Evolutionary conservation across 2,329 filamentous ascomycete genomes (phyloP), one percentile per base, ranked within the genome.

Genomic region (Ciborinia camelliae): DNA sequence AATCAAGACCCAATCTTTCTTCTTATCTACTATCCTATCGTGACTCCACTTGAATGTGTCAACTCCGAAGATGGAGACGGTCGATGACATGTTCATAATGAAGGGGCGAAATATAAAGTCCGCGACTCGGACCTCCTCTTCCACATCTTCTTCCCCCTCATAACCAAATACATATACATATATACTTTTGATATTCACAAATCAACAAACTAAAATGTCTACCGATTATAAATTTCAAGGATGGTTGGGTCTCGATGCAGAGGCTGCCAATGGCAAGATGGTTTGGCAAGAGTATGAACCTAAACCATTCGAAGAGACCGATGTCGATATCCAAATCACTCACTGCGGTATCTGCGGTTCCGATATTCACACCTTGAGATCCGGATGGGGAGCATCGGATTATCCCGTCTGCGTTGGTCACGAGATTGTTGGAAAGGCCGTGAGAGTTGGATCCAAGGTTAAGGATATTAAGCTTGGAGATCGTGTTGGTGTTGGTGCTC

Each of bases 361-460:
- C 32, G 73, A 76, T 66, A 32, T 75, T 0, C 73, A 75, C 65
- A 71, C 68, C 30, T 65, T 75, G 3, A 64, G 65, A 30, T 69
- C 68, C 23, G 72, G 73, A 18, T 75, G 73, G 69, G 63, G 58
- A 53, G 39, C 59, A 35, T 79, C 71, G 73, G 68, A 62, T 69
- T 75, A 71, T 55, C 74, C 73, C 12, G 69, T 77, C 65, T 77
- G 77, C n/a, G 77, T 80, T 6, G 81, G 81, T 43, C 81, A 83
- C 68, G 81, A 83, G 61, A 82, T 83, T 39, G 75, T 82, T 67
- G 81, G 81, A 15, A 76, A 71, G 20, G 70, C 67, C 3, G 45
- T 72, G 3, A 61, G 63, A 53, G 90, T 91, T 67, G 89, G 88
- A 23, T 75, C 82, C 58, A 85, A 86, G 69, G 86, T 89, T 62